phyloP scores from a whole-genome alignment of 2,329 filamentous ascomycete species.

The Colletotrichum kahawae region DNA sequence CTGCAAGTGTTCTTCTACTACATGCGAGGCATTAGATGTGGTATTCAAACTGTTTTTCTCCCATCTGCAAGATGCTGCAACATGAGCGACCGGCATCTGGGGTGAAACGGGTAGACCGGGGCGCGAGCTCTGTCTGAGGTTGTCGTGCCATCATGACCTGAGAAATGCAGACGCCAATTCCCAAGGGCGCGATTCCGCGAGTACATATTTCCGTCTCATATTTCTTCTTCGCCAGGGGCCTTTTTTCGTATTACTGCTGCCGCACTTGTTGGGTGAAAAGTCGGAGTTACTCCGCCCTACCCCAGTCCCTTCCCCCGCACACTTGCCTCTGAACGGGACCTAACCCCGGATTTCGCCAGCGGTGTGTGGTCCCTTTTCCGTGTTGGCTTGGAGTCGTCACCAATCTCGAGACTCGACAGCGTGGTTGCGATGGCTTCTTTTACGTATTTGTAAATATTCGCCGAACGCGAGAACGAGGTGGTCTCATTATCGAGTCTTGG shows the following conservation, averaged over 20 bases:
- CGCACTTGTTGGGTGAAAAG: background rate
- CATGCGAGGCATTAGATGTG: background rate
- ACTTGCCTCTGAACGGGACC: background rate
- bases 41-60: background rate
- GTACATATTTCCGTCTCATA: background rate
- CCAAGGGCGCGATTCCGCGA: background rate
- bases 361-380: conserved; percentile 8
- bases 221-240: background rate
- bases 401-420: background rate
- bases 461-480: background rate
- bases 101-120: background rate
- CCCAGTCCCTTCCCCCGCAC: conserved; percentile 9
- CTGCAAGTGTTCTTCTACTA: background rate
- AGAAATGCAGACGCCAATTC: background rate
- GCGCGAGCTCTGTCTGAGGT: fast-evolving
- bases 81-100: background rate
- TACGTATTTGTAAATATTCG: background rate
- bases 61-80: background rate
- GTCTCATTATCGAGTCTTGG: background rate
- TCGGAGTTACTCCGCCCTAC: conserved; percentile 12
- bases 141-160: background rate
- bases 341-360: conserved; percentile 1
- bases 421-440: background rate
- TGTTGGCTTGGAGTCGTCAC: background rate
- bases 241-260: background rate